Conservation (phyloP, 1,284 basidiomycete genomes). For the Macrocystidia cucumis region DNA sequence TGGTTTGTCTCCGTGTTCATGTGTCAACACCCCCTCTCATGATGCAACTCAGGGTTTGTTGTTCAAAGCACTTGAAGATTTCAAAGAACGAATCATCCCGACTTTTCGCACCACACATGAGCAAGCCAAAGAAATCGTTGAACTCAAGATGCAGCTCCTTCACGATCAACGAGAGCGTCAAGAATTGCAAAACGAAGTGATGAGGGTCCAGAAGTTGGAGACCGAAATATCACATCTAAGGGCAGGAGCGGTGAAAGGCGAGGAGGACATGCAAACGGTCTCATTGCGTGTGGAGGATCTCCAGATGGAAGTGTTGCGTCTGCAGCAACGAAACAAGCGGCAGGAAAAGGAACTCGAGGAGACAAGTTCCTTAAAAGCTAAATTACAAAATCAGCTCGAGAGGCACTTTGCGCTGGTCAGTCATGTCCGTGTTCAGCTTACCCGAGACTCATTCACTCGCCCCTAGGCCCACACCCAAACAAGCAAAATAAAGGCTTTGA, state of each 20-base stretch:
- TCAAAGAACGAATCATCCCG: conserved; percentile 27
- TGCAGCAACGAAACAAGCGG: no score
- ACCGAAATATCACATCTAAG: conserved; percentile 10
- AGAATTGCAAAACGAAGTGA: conserved; percentile 11
- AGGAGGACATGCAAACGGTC: conserved; percentile 9
- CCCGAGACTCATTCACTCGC: no score
- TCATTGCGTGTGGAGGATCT: no score
- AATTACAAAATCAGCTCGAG: no score
- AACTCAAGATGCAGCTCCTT: conserved; percentile 12
- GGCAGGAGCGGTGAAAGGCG: conserved; percentile 9
- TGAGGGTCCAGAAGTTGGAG: conserved; percentile 11
- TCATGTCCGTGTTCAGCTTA: no score
- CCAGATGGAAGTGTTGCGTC: no score
- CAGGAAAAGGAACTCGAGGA: no score
- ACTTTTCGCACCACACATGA: conserved; percentile 18
- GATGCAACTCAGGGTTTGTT: conserved; percentile 15
- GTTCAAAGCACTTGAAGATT: conserved; percentile 24
- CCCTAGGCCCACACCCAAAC: no score
- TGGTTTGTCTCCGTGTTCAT: no score
- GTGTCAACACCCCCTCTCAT: conserved; percentile 5
- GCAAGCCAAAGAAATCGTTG: conserved; percentile 18
- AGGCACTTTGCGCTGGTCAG: no score
- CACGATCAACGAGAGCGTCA: conserved; percentile 9
- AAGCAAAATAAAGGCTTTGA: no score
- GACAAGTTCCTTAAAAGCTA: no score